Evolutionary conservation across 306 rosid genomes (phyloP).

Genomic region (Ormosia emarginata): DNA sequence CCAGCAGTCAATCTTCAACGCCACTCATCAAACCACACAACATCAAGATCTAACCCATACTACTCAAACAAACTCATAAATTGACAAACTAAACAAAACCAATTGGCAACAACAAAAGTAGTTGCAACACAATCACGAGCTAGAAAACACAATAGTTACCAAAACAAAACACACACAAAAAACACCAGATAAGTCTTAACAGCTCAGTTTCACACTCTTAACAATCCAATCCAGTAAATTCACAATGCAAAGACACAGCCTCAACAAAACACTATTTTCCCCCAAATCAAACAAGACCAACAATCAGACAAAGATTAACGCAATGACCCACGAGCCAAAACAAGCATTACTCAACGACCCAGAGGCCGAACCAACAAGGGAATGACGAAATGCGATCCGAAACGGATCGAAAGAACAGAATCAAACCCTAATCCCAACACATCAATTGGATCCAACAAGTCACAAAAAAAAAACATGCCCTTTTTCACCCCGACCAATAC

Average conservation of each 20-base stretch:
- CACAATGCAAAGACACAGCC: conserved; percentile 36
- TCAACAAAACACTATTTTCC: conserved; percentile 24
- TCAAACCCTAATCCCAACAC: conserved; percentile 62
- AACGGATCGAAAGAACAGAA: conserved; percentile 47
- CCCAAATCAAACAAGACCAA: conserved; percentile 36
- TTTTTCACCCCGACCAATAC: conserved; percentile 6
- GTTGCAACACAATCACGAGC: conserved; percentile 15
- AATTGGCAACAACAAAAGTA: conserved; percentile 19
- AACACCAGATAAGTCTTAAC: conserved; percentile 19
- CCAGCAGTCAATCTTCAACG: conserved; percentile 16
- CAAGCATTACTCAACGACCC: conserved; percentile 36
- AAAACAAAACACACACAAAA: not conserved
- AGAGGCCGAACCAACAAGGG: conserved; percentile 10
- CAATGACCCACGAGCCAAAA: conserved; percentile 38
- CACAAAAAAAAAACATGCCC: not conserved
- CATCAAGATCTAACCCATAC: conserved; percentile 28
- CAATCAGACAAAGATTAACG: conserved; percentile 24
- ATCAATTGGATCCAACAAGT: conserved; percentile 70
- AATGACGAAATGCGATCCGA: conserved; percentile 43
- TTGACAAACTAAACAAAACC: conserved; percentile 24
- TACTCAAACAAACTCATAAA: conserved; percentile 26
- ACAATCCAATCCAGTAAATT: conserved; percentile 18
- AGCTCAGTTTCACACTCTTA: conserved; percentile 37
- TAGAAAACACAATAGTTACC: not conserved
- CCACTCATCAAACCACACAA: not conserved